Evolutionary conservation across 1,139 yeast genomes (phyloP).

Genomic region (Magnusiomyces magnusii): DNA sequence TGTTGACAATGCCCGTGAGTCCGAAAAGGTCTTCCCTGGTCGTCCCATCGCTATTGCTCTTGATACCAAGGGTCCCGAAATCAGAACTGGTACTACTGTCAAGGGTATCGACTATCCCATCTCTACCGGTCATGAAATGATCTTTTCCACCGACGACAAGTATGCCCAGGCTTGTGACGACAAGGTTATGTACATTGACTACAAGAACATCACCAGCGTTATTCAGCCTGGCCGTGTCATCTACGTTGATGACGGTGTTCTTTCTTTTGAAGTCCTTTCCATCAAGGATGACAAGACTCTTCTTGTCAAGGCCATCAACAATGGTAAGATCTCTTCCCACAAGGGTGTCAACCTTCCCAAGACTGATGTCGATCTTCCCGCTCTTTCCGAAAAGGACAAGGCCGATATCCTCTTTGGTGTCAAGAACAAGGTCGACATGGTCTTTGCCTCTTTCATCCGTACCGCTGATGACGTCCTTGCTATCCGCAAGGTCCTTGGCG

Average conservation of each 20-base stretch:
- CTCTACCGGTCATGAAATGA: conserved; percentile 80
- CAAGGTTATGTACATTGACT: conserved; percentile 81
- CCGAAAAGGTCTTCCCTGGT: conserved; percentile 84
- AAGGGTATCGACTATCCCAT: conserved; percentile 77
- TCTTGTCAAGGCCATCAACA: conserved; percentile 82
- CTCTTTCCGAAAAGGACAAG: conserved; percentile 93
- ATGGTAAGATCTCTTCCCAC: conserved; percentile 93
- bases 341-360: conserved; percentile 99
- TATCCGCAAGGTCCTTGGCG: conserved; percentile 92
- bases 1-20: conserved; percentile 90
- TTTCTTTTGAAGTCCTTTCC: conserved; percentile 87
- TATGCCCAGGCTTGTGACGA: conserved; percentile 67
- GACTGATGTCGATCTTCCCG: conserved; percentile 98
- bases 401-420: conserved; percentile 90
- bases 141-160: conserved; percentile 81
- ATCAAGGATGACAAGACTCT: conserved; percentile 70
- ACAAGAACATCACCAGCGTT: conserved; percentile 93
- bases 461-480: conserved; percentile 82
- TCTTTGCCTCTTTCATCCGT: conserved; percentile 97
- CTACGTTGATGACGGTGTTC: conserved; percentile 95
- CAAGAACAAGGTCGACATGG: conserved; percentile 94
- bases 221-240: conserved; percentile 80
- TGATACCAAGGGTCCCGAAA: conserved; percentile 99
- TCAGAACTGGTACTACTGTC: conserved; percentile 93
- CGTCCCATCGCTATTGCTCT: conserved; percentile 98